A percentile compares a stretch with the other conserved stretches of the same genome.
phyloP scores from a whole-genome alignment of 2,329 filamentous ascomycete species.

The Nothophoma quercina region DNA sequence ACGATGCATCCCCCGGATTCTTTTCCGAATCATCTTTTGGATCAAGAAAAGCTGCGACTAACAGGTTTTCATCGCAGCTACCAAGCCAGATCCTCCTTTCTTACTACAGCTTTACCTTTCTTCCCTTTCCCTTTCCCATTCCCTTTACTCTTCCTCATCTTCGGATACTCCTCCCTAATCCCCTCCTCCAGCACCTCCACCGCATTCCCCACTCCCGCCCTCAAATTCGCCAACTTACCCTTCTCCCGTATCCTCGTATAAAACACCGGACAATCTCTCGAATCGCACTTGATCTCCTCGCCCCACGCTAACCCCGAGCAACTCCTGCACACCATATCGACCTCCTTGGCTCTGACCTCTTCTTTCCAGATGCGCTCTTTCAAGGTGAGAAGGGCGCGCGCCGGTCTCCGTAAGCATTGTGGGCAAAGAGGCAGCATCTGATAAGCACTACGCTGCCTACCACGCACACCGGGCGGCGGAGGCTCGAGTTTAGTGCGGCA shows the following conservation, averaged over 20 bases:
- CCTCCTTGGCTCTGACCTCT: slow-evolving; percentile 69
- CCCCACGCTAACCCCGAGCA: slow-evolving; percentile 77
- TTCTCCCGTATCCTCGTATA: slow-evolving; percentile 75
- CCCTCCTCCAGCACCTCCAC: slow-evolving; percentile 37
- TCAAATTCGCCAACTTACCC: slow-evolving; percentile 33
- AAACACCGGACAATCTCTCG: slow-evolving; percentile 90
- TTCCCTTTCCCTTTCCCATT: background rate
- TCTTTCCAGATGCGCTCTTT: slow-evolving; percentile 67
- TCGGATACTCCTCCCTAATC: slow-evolving; percentile 4
- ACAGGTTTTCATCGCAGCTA: too few relatives aligned
- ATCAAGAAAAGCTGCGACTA: too few relatives aligned
- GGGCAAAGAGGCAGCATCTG: slow-evolving; percentile 62
- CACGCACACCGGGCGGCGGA: slow-evolving; percentile 16
- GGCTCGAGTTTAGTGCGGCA: slow-evolving; percentile 69
- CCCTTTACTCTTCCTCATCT: background rate
- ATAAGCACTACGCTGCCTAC: slow-evolving; percentile 26
- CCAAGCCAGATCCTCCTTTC: background rate
- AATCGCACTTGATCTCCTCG: slow-evolving; percentile 87
- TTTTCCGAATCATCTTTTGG: too few relatives aligned
- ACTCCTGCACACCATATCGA: slow-evolving; percentile 77
- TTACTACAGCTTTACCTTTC: background rate
- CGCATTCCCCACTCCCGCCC: slow-evolving; percentile 34
- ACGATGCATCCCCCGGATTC: too few relatives aligned
- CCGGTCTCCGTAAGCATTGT: slow-evolving; percentile 62
- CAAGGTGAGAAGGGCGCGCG: slow-evolving; percentile 70